phyloP scores from a whole-genome alignment of 306 rosid genomes.

The Inga leiocalycina region DNA sequence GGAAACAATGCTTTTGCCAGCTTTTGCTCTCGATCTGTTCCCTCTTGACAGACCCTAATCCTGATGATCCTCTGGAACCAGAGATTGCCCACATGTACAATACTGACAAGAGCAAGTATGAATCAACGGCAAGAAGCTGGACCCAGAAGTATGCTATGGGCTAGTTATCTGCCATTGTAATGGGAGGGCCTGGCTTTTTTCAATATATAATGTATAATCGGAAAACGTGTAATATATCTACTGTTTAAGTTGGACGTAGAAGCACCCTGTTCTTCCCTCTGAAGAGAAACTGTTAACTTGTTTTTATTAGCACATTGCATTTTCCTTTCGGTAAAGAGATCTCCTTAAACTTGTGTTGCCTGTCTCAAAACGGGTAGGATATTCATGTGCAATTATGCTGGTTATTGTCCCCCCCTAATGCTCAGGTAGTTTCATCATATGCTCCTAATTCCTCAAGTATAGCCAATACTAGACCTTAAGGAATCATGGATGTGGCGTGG shows the following conservation, averaged over 20 bases:
- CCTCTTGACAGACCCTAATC: conserved; percentile 71
- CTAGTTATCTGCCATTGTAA: conserved; percentile 33
- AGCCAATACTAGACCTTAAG: no score
- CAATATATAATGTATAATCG: background rate
- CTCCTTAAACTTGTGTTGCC: background rate
- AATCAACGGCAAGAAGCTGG: conserved; percentile 84
- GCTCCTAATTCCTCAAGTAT: no score
- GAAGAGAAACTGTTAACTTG: conserved; percentile 37
- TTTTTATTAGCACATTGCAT: conserved; percentile 28
- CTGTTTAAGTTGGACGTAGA: conserved; percentile 28
- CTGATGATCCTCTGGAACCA: conserved; percentile 78
- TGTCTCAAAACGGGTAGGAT: no score
- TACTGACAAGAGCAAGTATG: conserved; percentile 74
- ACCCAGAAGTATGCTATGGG: conserved; percentile 86
- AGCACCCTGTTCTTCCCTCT: conserved; percentile 33
- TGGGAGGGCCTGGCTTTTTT: conserved; percentile 21
- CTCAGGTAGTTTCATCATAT: background rate
- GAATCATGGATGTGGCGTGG: no score
- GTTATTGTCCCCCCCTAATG: background rate
- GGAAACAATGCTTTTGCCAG: conserved; percentile 35
- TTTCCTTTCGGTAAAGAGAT: background rate
- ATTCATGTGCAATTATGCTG: background rate
- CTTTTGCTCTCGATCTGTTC: conserved; percentile 75
- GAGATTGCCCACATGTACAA: conserved; percentile 84
- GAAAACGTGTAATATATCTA: conserved; percentile 24